A percentile compares a stretch with the other conserved stretches of the same genome.
Conservation (phyloP, 2,329 filamentous ascomycete genomes). For the Diaporthe citriasiana region DNA sequence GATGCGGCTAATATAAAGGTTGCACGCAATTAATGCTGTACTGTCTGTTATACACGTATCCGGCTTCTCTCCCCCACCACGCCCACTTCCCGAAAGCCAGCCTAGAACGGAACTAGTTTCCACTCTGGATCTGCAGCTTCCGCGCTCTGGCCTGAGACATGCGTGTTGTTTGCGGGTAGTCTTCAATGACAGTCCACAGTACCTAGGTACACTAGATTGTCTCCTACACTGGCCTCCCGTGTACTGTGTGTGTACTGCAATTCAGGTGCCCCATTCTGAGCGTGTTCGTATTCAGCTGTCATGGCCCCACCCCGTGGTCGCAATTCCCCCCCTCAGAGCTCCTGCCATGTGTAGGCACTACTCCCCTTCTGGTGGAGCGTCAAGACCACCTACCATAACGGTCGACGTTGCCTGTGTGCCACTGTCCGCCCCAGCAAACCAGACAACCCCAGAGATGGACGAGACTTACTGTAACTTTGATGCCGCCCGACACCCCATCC, state of each 20-base stretch:
- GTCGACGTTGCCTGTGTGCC: not conserved
- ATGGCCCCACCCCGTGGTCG: conserved; percentile 13
- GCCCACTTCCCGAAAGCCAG: conserved; percentile 18
- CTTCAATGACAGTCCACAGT: too few species aligned
- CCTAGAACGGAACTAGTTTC: conserved; percentile 6
- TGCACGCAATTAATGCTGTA: not conserved
- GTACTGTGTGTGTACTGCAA: not conserved
- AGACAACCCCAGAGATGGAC: not conserved
- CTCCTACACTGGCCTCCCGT: conserved; percentile 15
- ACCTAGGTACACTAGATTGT: not conserved
- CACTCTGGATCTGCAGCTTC: not conserved
- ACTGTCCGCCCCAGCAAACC: conserved; percentile 1
- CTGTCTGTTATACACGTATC: not conserved
- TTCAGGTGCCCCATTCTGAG: not conserved
- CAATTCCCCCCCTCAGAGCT: conserved; percentile 2
- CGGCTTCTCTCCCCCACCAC: conserved; percentile 8
- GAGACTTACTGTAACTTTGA: not conserved
- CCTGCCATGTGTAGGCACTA: not conserved
- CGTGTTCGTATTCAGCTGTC: not conserved
- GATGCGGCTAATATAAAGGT: not conserved
- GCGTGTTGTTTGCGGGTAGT: not conserved
- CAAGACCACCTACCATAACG: not conserved
- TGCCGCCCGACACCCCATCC: conserved; percentile 1
- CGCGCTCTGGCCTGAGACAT: not conserved
- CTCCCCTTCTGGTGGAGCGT: not conserved